These are phyloP conservation scores for Dimargaris xerosporica DNA, from an alignment of 192 early-diverging fungal species.

Conservation along the genomic window DNA sequence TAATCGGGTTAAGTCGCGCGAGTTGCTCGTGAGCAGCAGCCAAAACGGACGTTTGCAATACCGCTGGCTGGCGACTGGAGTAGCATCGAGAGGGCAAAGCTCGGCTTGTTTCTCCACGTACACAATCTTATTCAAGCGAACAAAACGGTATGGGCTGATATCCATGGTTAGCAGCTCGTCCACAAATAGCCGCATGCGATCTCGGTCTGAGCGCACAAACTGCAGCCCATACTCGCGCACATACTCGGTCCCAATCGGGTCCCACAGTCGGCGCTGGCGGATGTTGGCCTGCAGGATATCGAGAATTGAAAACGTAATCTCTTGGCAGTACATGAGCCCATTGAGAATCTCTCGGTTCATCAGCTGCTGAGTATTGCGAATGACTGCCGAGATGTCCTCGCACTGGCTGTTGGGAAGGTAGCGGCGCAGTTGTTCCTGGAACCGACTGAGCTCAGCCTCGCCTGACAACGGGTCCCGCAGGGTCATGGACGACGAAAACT, in stretches of 20 bases:
- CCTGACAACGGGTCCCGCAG: slow-evolving; percentile 2
- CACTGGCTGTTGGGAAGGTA: slow-evolving; percentile 1
- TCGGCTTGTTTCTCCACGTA: slow-evolving; percentile 3
- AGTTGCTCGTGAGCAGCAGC: slow-evolving; percentile 4
- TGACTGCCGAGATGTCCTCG: not conserved
- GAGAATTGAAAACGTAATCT: slow-evolving; percentile 3
- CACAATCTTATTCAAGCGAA: not conserved
- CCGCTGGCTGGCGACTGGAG: not conserved
- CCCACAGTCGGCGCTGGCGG: slow-evolving; percentile 5
- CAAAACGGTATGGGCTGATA: slow-evolving; percentile 8
- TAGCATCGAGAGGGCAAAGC: not conserved
- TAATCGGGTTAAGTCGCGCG: not conserved
- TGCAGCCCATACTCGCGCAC: slow-evolving; percentile 11
- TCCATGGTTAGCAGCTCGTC: not conserved
- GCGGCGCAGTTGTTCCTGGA: not conserved
- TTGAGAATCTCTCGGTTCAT: slow-evolving; percentile 7
- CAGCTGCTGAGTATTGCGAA: slow-evolving; percentile 7
- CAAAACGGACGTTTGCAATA: not conserved
- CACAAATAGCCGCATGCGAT: slow-evolving; percentile 9
- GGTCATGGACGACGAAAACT: not conserved
- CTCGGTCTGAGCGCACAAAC: slow-evolving; percentile 3
- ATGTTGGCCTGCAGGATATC: not conserved
- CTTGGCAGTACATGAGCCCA: not conserved
- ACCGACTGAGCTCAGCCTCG: not conserved
- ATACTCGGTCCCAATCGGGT: slow-evolving; percentile 8